Evolutionary conservation across 2,329 filamentous ascomycete species (phyloP).

Genomic region (Epichloe sibirici): DNA sequence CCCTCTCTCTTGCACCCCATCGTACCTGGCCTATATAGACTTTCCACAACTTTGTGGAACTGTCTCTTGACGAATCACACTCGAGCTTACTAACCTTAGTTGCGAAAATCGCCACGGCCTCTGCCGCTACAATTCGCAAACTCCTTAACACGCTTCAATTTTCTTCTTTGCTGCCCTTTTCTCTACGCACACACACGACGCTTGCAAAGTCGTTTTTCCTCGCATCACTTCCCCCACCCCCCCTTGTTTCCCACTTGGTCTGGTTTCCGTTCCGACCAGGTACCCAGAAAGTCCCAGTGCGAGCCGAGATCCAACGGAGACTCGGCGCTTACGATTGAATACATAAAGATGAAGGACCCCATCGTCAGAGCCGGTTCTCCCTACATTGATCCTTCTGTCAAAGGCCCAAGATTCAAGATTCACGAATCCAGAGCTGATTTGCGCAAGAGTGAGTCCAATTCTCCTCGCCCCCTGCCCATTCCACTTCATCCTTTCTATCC

Average conservation of each 20-base stretch:
- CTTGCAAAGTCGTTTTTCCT: background rate
- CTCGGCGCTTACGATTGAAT: constrained; percentile 19
- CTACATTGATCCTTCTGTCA: constrained; percentile 25
- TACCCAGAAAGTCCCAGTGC: constrained; percentile 4
- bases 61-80: constrained; percentile 3
- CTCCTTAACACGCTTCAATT: background rate
- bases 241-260: background rate
- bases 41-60: constrained; percentile 1
- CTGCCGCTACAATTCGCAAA: background rate
- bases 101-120: constrained; percentile 4
- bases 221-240: constrained; percentile 7
- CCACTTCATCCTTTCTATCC: background rate
- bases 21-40: background rate
- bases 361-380: constrained; percentile 25
- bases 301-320: constrained; percentile 8
- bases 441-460: constrained; percentile 28
- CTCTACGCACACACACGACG: background rate
- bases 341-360: constrained; percentile 29
- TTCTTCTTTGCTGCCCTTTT: background rate
- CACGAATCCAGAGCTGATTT: constrained; percentile 25
- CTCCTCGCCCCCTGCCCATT: background rate
- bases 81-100: background rate
- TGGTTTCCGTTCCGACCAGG: constrained; percentile 3
- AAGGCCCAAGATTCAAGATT: constrained; percentile 27
- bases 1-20: background rate